These are phyloP conservation scores for Naganishia cerealis DNA, from an alignment of 1,284 basidiomycete genomes.

Conservation along the genomic window DNA sequence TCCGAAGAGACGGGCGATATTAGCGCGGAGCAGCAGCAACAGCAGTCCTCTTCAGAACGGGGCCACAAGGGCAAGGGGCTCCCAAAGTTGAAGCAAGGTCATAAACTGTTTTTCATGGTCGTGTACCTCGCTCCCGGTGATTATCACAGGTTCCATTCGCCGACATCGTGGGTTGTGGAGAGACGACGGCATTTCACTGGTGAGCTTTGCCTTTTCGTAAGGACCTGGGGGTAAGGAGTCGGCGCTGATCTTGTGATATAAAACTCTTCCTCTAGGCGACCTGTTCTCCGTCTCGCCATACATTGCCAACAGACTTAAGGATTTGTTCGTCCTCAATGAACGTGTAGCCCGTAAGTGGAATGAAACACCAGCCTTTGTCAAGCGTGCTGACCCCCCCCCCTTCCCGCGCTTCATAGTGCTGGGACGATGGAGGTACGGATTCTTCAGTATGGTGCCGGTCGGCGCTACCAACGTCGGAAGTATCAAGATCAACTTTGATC, in stretches of 20 bases:
- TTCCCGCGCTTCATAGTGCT: conserved; percentile 58
- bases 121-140: conserved; percentile 98
- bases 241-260: not conserved
- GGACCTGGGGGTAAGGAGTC: not conserved
- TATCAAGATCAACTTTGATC: conserved; percentile 95
- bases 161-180: conserved; percentile 95
- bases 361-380: not conserved
- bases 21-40: conserved; percentile 55
- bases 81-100: conserved; percentile 61
- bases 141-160: conserved; percentile 96
- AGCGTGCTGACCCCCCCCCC: not conserved
- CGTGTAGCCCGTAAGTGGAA: conserved; percentile 67
- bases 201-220: conserved; percentile 41
- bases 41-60: conserved; percentile 7
- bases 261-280: conserved; percentile 62
- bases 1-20: conserved; percentile 48
- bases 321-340: conserved; percentile 96
- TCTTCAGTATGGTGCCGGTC: conserved; percentile 96
- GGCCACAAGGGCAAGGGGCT: conserved; percentile 29
- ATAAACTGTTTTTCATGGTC: conserved; percentile 86
- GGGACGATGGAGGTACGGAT: conserved; percentile 90
- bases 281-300: conserved; percentile 95
- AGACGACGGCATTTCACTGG: conserved; percentile 91
- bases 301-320: conserved; percentile 86
- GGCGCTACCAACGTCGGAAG: conserved; percentile 97